These are phyloP conservation scores for Aureobasidium mangrovei DNA, from an alignment of 2,329 filamentous ascomycete species.

Conservation along the genomic window DNA sequence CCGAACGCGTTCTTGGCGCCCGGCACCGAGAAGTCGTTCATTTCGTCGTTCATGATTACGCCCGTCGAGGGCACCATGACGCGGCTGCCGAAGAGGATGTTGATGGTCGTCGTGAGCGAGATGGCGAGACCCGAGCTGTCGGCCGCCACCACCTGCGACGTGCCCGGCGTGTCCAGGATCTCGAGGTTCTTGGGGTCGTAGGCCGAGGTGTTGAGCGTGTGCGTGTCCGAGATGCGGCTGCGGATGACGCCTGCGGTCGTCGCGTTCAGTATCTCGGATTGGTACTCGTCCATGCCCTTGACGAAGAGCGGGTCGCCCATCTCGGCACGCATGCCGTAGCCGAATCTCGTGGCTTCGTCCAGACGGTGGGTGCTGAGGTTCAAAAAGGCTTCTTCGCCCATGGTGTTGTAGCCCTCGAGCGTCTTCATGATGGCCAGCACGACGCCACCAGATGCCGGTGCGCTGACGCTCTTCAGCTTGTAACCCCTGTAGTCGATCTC, in stretches of 20 bases:
- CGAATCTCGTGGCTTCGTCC: slow-evolving; percentile 83
- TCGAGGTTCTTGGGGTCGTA: slow-evolving; percentile 65
- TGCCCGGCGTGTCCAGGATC: slow-evolving; percentile 61
- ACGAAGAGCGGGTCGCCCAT: slow-evolving; percentile 79
- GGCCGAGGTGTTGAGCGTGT: slow-evolving; percentile 60
- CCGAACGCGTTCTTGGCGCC: slow-evolving; percentile 71
- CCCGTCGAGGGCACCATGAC: slow-evolving; percentile 75
- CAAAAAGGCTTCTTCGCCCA: slow-evolving; percentile 47
- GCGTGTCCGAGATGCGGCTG: slow-evolving; percentile 59
- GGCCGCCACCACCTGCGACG: slow-evolving; percentile 62
- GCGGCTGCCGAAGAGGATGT: slow-evolving; percentile 73
- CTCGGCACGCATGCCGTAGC: slow-evolving; percentile 64
- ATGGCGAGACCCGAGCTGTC: slow-evolving; percentile 68
- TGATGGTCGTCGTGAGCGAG: slow-evolving; percentile 78
- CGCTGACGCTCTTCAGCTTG: slow-evolving; percentile 58
- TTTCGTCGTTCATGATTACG: slow-evolving; percentile 58
- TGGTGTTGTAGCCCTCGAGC: slow-evolving; percentile 63
- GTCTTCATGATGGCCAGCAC: slow-evolving; percentile 71
- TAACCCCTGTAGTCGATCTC: slow-evolving; percentile 51
- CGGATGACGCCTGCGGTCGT: slow-evolving; percentile 52
- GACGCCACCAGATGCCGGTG: slow-evolving; percentile 72
- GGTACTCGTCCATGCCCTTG: slow-evolving; percentile 50
- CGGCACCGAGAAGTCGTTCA: slow-evolving; percentile 78
- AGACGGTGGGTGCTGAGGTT: slow-evolving; percentile 73
- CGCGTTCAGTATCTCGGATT: slow-evolving; percentile 58